Conservation (phyloP, 768 basidiomycete species). For the Chlorophyllum brunneum region DNA sequence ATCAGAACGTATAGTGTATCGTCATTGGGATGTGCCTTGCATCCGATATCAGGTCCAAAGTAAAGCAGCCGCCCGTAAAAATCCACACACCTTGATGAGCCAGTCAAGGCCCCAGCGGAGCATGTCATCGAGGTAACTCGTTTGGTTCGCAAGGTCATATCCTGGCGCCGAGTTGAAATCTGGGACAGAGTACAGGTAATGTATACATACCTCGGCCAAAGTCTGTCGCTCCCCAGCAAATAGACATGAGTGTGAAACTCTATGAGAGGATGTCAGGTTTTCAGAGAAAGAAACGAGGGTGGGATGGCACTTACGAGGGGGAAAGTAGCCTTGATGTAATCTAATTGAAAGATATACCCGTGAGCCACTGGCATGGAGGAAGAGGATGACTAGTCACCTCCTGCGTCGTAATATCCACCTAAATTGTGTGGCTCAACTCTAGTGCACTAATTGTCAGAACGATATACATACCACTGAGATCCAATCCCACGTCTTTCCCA, state of each 20-base stretch:
- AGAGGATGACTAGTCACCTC: conserved; percentile 46
- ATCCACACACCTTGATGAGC: conserved; percentile 70
- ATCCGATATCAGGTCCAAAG: neutral
- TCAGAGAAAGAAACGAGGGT: neutral
- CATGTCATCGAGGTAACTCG: conserved; percentile 87
- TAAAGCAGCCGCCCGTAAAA: neutral
- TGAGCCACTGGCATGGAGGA: neutral
- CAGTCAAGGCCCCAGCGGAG: conserved; percentile 90
- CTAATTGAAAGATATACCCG: conserved; percentile 30
- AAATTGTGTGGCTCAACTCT: neutral
- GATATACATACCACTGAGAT: conserved; percentile 56
- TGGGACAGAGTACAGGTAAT: neutral
- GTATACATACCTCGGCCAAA: conserved; percentile 61
- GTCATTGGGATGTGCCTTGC: conserved; percentile 74
- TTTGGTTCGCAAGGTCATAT: conserved; percentile 84
- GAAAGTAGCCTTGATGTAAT: conserved; percentile 87
- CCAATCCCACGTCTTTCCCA: conserved; percentile 67
- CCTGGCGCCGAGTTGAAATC: conserved; percentile 33
- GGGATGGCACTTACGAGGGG: conserved; percentile 54
- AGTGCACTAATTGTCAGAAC: neutral
- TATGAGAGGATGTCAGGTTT: conserved; percentile 22
- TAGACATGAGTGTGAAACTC: conserved; percentile 80
- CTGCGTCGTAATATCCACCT: conserved; percentile 88
- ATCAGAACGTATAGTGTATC: conserved; percentile 77
- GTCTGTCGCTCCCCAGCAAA: conserved; percentile 89